Conservation (phyloP, 345 rosid species). For the Trapa incisa region DNA sequence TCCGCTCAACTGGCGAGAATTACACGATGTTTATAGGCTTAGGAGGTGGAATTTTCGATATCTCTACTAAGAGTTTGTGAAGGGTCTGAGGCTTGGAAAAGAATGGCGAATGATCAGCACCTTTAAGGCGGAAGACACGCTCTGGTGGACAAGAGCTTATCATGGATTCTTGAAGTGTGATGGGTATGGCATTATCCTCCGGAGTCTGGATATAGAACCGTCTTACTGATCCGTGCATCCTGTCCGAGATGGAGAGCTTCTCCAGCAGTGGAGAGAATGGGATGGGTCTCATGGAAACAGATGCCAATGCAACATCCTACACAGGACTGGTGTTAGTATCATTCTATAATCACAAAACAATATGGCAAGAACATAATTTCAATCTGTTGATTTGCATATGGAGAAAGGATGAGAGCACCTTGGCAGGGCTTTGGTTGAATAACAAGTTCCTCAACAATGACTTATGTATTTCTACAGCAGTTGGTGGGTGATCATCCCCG, state of each 20-base stretch:
- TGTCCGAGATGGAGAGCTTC: conserved; percentile 64
- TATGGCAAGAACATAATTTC: not conserved
- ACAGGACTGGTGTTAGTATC: conserved; percentile 1
- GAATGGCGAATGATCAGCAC: conserved; percentile 95
- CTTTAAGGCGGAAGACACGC: conserved; percentile 61
- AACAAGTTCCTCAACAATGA: conserved; percentile 58
- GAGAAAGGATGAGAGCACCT: conserved; percentile 30
- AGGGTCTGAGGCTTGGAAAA: conserved; percentile 98
- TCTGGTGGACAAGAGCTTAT: conserved; percentile 67
- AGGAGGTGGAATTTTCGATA: conserved; percentile 32
- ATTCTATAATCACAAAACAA: not conserved
- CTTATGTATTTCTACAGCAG: conserved; percentile 80
- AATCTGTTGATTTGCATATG: not conserved
- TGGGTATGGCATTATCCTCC: conserved; percentile 75
- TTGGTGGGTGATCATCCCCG: conserved; percentile 71
- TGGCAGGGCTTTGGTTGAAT: conserved; percentile 76
- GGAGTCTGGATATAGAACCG: conserved; percentile 69
- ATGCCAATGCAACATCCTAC: conserved; percentile 89
- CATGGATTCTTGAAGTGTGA: conserved; percentile 65
- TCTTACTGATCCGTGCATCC: conserved; percentile 61
- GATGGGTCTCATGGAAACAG: conserved; percentile 82
- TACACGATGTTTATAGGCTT: not conserved
- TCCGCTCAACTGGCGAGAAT: not conserved
- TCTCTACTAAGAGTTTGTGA: conserved; percentile 77
- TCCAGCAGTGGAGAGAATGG: conserved; percentile 92